Percentiles rank a stretch among this genome's conserved stretches.
These are phyloP conservation scores for Bathelium albidoporum DNA, from an alignment of 495 filamentous ascomycete genomes.

Conservation along the genomic window DNA sequence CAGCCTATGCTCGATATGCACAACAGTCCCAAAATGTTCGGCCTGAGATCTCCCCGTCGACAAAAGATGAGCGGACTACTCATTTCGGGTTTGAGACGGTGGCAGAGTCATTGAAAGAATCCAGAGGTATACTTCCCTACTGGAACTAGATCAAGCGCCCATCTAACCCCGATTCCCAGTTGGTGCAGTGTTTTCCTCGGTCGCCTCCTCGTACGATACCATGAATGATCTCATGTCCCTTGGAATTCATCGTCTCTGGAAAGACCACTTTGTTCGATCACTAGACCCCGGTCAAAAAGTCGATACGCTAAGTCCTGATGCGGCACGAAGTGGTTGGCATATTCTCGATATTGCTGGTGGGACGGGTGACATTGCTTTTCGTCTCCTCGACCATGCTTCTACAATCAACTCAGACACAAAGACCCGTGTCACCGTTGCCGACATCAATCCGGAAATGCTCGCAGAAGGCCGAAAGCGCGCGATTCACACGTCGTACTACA, in stretches of 20 bases:
- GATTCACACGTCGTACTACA: conserved; percentile 46
- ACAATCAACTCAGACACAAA: conserved; percentile 67
- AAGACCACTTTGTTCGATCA: conserved; percentile 90
- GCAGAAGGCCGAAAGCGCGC: conserved; percentile 74
- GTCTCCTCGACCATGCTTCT: conserved; percentile 82
- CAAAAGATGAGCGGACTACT: conserved; percentile 52
- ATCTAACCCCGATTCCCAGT: conserved; percentile 39
- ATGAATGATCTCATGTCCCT: conserved; percentile 99
- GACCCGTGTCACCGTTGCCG: conserved; percentile 76
- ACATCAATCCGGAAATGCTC: conserved; percentile 95
- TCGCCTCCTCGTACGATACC: conserved; percentile 80
- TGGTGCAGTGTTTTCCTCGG: conserved; percentile 85
- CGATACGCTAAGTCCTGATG: conserved; percentile 36
- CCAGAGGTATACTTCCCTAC: conserved; percentile 42
- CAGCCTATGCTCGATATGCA: conserved; percentile 37
- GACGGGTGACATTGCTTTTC: conserved; percentile 96
- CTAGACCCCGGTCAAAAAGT: conserved; percentile 74
- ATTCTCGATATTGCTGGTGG: conserved; percentile 97
- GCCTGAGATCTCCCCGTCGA: background rate
- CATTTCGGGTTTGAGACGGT: conserved; percentile 93
- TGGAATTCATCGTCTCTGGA: conserved; percentile 94
- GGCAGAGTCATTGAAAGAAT: conserved; percentile 70
- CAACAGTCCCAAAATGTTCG: conserved; percentile 36
- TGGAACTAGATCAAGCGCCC: background rate
- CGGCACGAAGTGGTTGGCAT: conserved; percentile 44